These are phyloP conservation scores for Hypoxylon fuscum DNA, from an alignment of 495 filamentous ascomycete genomes.

Conservation along the genomic window DNA sequence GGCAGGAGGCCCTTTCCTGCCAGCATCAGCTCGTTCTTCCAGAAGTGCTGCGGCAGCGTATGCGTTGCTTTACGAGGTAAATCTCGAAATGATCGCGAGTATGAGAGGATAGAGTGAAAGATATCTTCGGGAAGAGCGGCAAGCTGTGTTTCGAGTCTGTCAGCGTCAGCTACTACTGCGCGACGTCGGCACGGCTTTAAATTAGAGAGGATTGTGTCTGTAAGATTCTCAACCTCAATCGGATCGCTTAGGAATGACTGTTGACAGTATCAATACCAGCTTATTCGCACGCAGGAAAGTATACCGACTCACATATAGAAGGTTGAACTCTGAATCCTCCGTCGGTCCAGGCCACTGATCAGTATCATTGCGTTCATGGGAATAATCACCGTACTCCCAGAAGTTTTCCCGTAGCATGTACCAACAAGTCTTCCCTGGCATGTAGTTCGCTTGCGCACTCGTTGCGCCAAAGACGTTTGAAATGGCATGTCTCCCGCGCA, in stretches of 20 bases:
- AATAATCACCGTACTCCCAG: background rate
- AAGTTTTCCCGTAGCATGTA: background rate
- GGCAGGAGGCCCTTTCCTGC: conserved; percentile 1
- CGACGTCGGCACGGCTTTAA: background rate
- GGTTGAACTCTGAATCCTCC: background rate
- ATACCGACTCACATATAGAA: background rate
- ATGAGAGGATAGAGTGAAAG: background rate
- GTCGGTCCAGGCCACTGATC: conserved; percentile 1
- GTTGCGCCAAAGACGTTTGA: background rate
- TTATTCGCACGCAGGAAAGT: background rate
- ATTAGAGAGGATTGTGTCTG: conserved; percentile 2
- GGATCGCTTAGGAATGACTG: conserved; percentile 2
- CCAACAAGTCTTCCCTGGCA: background rate
- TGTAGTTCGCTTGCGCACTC: background rate
- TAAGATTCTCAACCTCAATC: background rate
- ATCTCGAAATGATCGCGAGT: background rate
- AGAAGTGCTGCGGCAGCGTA: conserved; percentile 1
- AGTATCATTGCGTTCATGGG: background rate
- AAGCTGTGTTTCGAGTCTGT: background rate
- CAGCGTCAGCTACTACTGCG: background rate
- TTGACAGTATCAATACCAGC: background rate
- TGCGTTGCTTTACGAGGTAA: background rate
- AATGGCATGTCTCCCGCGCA: conserved; percentile 1
- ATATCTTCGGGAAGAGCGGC: background rate
- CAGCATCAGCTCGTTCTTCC: conserved; percentile 5